A percentile compares a stretch with the other conserved stretches of the same genome.
Evolutionary conservation across 176 grass and related monocot species (phyloP).

Genomic region (Triticum timopheevii): DNA sequence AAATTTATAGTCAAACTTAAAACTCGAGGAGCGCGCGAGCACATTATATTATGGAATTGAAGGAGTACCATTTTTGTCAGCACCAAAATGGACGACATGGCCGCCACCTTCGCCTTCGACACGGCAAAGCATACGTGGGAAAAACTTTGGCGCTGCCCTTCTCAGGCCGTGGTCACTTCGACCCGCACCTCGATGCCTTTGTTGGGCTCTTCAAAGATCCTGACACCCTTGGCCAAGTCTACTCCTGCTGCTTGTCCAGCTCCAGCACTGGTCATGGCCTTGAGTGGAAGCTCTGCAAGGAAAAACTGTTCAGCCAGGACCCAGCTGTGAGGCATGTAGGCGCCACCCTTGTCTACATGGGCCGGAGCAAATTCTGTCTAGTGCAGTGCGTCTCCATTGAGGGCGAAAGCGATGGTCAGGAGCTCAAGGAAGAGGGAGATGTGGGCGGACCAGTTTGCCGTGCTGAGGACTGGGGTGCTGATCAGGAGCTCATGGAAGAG

Average conservation of each 20-base stretch:
- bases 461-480: no score
- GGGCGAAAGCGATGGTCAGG: no score
- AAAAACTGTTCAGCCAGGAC: not conserved
- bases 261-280: not conserved
- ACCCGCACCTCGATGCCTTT: not conserved
- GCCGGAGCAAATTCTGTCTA: not conserved
- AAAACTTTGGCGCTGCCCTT: not conserved
- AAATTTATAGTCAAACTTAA: no score
- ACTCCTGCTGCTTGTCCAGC: not conserved
- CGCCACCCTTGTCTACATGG: not conserved
- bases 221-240: not conserved
- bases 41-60: no score
- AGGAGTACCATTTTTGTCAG: not conserved
- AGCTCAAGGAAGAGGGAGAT: no score
- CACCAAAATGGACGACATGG: not conserved
- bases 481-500: no score
- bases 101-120: not conserved
- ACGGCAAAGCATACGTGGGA: no score
- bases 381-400: not conserved
- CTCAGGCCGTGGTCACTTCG: not conserved
- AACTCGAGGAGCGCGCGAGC: no score
- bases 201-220: not conserved
- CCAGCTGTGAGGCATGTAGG: not conserved
- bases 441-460: no score
- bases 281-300: slow-evolving; percentile 1